Percentiles rank a stretch among this genome's conserved stretches.
phyloP scores from a whole-genome alignment of 148 eudicot genomes.

The Fagopyrum tataricum region DNA sequence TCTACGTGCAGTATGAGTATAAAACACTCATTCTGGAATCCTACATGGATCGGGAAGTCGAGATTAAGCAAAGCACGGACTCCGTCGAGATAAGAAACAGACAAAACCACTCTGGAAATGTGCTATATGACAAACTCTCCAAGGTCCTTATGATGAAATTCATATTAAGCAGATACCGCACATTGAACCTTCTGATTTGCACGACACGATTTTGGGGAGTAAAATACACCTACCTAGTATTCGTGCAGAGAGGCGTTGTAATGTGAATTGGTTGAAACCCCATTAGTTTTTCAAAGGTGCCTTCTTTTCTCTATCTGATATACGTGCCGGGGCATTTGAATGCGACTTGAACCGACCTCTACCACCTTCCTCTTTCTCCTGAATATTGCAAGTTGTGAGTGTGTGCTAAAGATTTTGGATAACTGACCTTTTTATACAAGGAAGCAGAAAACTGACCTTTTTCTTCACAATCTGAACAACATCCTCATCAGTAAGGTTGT shows the following conservation, averaged over 20 bases:
- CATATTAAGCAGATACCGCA: background rate
- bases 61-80: background rate
- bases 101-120: background rate
- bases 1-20: background rate
- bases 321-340: slow-evolving; percentile 71
- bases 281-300: slow-evolving; percentile 71
- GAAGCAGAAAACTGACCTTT: slow-evolving; percentile 46
- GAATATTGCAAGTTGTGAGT: slow-evolving; percentile 15
- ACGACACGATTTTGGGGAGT: background rate
- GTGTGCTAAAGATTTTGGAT: background rate
- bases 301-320: slow-evolving; percentile 88
- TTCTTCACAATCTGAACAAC: slow-evolving; percentile 97
- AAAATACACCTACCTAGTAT: background rate
- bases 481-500: slow-evolving; percentile 88
- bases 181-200: background rate
- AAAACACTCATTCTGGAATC: background rate
- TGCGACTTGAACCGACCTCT: slow-evolving; percentile 96
- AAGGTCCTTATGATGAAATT: background rate
- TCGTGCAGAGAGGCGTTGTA: background rate
- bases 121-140: background rate
- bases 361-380: slow-evolving; percentile 89
- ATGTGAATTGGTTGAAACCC: background rate
- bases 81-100: background rate
- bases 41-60: background rate
- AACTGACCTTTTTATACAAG: background rate